Conservation (phyloP, 2,329 filamentous ascomycete species). For the Apiospora malaysiana region DNA sequence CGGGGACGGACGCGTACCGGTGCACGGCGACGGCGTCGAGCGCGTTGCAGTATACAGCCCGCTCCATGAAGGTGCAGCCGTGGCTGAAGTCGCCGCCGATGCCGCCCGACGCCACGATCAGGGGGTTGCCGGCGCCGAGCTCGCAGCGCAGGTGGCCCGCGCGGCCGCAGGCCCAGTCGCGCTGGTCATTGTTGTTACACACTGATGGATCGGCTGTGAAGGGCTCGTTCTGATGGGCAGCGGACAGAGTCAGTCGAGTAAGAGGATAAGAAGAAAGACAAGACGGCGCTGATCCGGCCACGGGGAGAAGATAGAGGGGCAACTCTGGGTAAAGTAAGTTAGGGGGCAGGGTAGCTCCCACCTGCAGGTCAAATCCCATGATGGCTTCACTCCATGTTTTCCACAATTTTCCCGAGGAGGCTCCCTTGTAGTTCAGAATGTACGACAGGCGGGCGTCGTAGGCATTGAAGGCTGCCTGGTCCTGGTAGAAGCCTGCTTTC, state of each 20-base stretch:
- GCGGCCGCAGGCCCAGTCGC: constrained; percentile 40
- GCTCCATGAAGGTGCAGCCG: constrained; percentile 35
- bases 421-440: constrained; percentile 41
- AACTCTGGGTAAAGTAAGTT: neutral
- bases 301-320: neutral
- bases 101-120: constrained; percentile 40
- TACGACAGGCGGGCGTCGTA: constrained; percentile 39
- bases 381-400: constrained; percentile 41
- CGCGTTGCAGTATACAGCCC: constrained; percentile 35
- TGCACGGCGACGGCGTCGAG: constrained; percentile 39
- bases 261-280: neutral
- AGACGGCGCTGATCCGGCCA: neutral
- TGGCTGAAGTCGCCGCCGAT: constrained; percentile 40
- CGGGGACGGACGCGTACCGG: constrained; percentile 35
- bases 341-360: constrained; percentile 19
- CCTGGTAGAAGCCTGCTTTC: constrained; percentile 37
- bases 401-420: constrained; percentile 39
- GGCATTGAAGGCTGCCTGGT: constrained; percentile 36
- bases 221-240: constrained; percentile 37
- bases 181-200: constrained; percentile 32
- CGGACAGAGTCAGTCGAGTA: neutral
- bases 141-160: constrained; percentile 34
- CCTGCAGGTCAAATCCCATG: constrained; percentile 41
- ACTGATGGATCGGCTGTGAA: constrained; percentile 34
- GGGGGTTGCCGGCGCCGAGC: constrained; percentile 36